A percentile compares a stretch with the other conserved stretches of the same genome.
Conservation (phyloP, 768 basidiomycete genomes). For the Cubamyces sp. region DNA sequence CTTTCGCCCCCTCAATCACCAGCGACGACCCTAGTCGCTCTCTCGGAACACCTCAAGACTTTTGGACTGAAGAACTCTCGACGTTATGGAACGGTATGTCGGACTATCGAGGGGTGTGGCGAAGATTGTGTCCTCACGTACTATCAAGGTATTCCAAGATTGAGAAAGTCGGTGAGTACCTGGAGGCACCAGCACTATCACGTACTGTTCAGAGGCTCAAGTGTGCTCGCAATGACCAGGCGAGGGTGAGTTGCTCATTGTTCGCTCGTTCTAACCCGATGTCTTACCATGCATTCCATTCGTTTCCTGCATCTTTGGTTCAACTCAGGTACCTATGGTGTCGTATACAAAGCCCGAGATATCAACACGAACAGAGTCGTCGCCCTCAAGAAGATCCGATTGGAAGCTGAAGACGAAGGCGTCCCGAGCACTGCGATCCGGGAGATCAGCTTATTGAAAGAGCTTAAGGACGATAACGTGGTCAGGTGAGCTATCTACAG, state of each 20-base stretch:
- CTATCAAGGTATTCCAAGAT: slow-evolving; percentile 86
- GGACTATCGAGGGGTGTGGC: slow-evolving; percentile 22
- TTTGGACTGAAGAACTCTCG: background rate
- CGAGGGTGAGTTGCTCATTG: slow-evolving; percentile 46
- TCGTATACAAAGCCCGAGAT: slow-evolving; percentile 97
- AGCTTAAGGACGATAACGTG: slow-evolving; percentile 94
- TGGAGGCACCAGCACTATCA: background rate
- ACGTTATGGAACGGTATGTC: slow-evolving; percentile 34
- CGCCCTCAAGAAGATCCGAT: slow-evolving; percentile 97
- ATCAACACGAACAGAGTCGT: slow-evolving; percentile 79
- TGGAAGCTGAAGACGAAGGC: slow-evolving; percentile 98
- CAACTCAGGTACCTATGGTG: slow-evolving; percentile 88
- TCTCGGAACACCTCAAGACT: background rate
- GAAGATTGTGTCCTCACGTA: slow-evolving; percentile 1
- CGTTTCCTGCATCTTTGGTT: background rate
- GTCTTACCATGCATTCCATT: background rate
- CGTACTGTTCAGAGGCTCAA: background rate
- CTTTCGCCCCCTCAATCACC: background rate
- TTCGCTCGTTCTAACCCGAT: background rate
- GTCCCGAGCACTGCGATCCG: slow-evolving; percentile 98
- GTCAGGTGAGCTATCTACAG: slow-evolving; percentile 64
- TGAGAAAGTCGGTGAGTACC: slow-evolving; percentile 92
- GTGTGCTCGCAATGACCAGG: slow-evolving; percentile 36
- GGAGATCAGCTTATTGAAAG: slow-evolving; percentile 96
- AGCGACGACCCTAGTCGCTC: slow-evolving; percentile 2